A percentile compares a stretch with the other conserved stretches of the same genome.
These are phyloP conservation scores for Fusarium irregulare DNA, from an alignment of 2,329 filamentous ascomycete genomes.

Conservation along the genomic window DNA sequence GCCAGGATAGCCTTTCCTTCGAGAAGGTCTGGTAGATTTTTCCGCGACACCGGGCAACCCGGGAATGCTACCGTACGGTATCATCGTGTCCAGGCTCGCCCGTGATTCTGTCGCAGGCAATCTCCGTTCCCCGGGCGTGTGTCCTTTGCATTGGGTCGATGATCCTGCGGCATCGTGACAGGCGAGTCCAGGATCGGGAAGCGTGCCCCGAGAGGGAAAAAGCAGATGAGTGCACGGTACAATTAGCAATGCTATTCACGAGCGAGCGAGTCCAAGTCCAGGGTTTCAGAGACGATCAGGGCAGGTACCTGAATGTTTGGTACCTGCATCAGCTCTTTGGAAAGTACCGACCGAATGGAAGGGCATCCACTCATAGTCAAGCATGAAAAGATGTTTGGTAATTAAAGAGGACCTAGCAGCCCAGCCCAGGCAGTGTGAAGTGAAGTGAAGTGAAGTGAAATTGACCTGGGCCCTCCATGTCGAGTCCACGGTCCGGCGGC, in stretches of 20 bases:
- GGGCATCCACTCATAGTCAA: slow-evolving; percentile 33
- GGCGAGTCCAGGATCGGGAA: slow-evolving; percentile 27
- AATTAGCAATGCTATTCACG: slow-evolving; percentile 12
- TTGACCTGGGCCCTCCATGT: slow-evolving; percentile 19
- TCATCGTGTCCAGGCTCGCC: slow-evolving; percentile 19
- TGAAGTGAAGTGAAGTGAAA: slow-evolving; percentile 13
- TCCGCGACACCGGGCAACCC: slow-evolving; percentile 36
- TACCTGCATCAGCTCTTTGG: slow-evolving; percentile 37
- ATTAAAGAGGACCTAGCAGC: slow-evolving; percentile 19
- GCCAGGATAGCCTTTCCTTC: slow-evolving; percentile 43
- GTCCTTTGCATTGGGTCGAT: slow-evolving; percentile 41
- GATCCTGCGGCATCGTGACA: slow-evolving; percentile 31
- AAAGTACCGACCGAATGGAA: slow-evolving; percentile 40
- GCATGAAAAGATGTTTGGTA: slow-evolving; percentile 32
- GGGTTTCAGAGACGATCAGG: slow-evolving; percentile 29
- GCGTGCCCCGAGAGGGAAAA: slow-evolving; percentile 19
- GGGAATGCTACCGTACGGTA: slow-evolving; percentile 35
- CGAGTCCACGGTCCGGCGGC: slow-evolving; percentile 27
- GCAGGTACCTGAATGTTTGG: slow-evolving; percentile 27
- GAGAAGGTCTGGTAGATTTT: slow-evolving; percentile 36
- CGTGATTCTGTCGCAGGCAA: slow-evolving; percentile 27
- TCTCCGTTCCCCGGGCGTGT: slow-evolving; percentile 39
- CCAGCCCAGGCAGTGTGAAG: neutral
- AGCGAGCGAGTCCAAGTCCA: slow-evolving; percentile 25
- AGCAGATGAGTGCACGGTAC: slow-evolving; percentile 10